These are phyloP conservation scores for Daldinia childiae DNA, from an alignment of 495 filamentous ascomycete species.

Conservation along the genomic window DNA sequence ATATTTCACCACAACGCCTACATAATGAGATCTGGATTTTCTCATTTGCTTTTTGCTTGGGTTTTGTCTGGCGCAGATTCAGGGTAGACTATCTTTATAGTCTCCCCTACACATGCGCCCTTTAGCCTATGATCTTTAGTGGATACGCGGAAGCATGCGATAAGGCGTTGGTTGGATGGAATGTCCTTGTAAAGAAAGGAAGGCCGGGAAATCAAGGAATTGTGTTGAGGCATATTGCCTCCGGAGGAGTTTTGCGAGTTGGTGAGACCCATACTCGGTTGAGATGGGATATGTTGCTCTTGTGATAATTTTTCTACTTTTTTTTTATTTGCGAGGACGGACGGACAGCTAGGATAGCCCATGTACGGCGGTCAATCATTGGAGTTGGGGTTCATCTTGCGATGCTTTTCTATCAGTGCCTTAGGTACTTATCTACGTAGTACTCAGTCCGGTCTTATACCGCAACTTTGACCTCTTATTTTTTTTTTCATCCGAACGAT, in stretches of 20 bases:
- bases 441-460: conserved; percentile 23
- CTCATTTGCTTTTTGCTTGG: conserved; percentile 12
- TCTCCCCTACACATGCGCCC: not conserved
- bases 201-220: conserved; percentile 28
- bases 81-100: not conserved
- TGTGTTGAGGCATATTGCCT: conserved; percentile 21
- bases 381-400: conserved; percentile 26
- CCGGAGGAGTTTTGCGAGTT: conserved; percentile 33
- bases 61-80: conserved; percentile 13
- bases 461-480: conserved; percentile 9
- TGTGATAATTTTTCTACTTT: not conserved
- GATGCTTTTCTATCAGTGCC: conserved; percentile 8
- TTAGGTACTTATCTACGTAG: conserved; percentile 3
- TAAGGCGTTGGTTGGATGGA: conserved; percentile 32
- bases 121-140: conserved; percentile 13
- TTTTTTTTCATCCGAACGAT: not conserved
- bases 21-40: conserved; percentile 35
- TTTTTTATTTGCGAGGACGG: conserved; percentile 13
- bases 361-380: conserved; percentile 8
- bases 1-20: conserved; percentile 30
- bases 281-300: conserved; percentile 2
- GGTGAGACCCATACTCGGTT: conserved; percentile 6
- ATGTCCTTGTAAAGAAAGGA: conserved; percentile 11
- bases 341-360: not conserved
- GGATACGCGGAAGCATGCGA: conserved; percentile 23